Base-by-base conservation (phyloP, 306 rosid species). In the Fagus sylvatica region DNA sequence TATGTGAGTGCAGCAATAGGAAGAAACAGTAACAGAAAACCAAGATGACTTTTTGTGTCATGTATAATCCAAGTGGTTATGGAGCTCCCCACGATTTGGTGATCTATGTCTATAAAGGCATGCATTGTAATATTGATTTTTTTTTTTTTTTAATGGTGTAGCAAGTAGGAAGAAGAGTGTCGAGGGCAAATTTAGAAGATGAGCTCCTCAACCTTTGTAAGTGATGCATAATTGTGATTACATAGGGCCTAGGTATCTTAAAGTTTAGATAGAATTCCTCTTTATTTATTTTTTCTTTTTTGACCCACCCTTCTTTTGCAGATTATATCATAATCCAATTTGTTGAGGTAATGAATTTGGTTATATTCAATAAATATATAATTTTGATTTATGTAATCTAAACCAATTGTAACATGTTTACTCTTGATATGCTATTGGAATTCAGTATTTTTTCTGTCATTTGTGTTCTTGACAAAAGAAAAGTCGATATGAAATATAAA, bases 121-220 rank as follows among this genome's bases (percentile, higher is more conserved):
- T 69, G 75, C 71, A 16, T 36, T 74, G 68, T 40, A 56, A 73
- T 32, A 17, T 32, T 55, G 72, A 54, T 80, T 69, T 48, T 15
- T 32, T 69, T 48, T 15, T 32, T 19, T 48, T 69, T 37, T 60
- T 4, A 36, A 33, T 4, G 46, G 61, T 70, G 43, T 34, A n/a
- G 46, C 46, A 71, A 43, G 74, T 55, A 34, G 59, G 22, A 16
- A 60, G 56, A 15, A 78, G 72, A 46, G 16, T 22, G 40, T 39
- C 28, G 68, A 68, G 30, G 32, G 1, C 60, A 11, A 33, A n/a
- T 53, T 56, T 46, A 34, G 57, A 54, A 46, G 71, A 59, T 28
- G 40, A 55, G n/a, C 12, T 54, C 42, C 69, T 62, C 69, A 15
- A 46, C n/a, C 69, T 64, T 16, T 64, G 15, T 64, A 64, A 57